phyloP scores from a whole-genome alignment of 2,329 filamentous ascomycete genomes.

The Claviceps citrina region DNA sequence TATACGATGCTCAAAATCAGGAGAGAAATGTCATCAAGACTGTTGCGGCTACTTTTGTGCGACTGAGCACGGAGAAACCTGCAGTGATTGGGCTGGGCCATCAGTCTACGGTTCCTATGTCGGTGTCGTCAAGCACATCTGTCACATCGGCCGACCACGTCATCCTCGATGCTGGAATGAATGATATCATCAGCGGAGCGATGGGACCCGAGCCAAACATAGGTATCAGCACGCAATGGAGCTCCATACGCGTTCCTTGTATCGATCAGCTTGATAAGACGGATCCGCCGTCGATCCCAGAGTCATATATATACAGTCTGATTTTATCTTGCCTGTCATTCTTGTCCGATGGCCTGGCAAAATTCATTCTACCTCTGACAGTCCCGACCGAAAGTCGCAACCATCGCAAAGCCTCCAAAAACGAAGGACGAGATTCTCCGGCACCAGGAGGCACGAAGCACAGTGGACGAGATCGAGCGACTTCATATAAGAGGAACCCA shows the following conservation, averaged over 20 bases:
- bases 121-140: slow-evolving; percentile 35
- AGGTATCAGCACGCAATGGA: slow-evolving; percentile 86
- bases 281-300: slow-evolving; percentile 67
- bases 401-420: slow-evolving; percentile 33
- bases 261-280: slow-evolving; percentile 91
- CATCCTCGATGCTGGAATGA: slow-evolving; percentile 77
- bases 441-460: slow-evolving; percentile 17
- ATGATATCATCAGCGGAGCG: slow-evolving; percentile 68
- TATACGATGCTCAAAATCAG: slow-evolving; percentile 60
- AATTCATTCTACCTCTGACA: slow-evolving; percentile 81
- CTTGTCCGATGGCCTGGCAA: slow-evolving; percentile 81
- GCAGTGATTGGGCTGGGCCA: slow-evolving; percentile 73
- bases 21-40: slow-evolving; percentile 66
- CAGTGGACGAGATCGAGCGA: slow-evolving; percentile 38
- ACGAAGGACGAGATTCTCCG: slow-evolving; percentile 29
- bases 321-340: slow-evolving; percentile 79
- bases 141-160: slow-evolving; percentile 59
- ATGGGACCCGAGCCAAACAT: slow-evolving; percentile 50
- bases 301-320: slow-evolving; percentile 86
- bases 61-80: slow-evolving; percentile 82
- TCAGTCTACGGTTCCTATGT: slow-evolving; percentile 69
- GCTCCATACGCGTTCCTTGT: slow-evolving; percentile 68
- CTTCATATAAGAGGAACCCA: slow-evolving; percentile 58
- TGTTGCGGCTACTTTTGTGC: slow-evolving; percentile 77
- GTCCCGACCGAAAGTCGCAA: slow-evolving; percentile 54